Evolutionary conservation across 2,329 filamentous ascomycete species (phyloP).

Genomic region (Sporothrix brunneoviolacea): DNA sequence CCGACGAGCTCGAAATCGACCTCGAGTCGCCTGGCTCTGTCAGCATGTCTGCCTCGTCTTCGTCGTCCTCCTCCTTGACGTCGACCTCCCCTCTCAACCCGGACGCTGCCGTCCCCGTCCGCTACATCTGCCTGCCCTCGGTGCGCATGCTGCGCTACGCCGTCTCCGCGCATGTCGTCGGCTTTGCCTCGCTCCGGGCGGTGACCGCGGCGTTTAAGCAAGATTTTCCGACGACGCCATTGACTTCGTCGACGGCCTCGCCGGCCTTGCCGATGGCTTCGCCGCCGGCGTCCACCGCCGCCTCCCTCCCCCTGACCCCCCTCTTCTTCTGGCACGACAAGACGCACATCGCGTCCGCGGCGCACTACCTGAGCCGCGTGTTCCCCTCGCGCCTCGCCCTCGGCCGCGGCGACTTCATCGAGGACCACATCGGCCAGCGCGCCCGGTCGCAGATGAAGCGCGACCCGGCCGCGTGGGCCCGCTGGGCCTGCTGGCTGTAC

Average conservation of each 20-base stretch:
- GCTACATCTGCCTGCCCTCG: slow-evolving; percentile 48
- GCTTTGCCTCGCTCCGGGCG: slow-evolving; percentile 34
- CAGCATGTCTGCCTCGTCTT: not conserved
- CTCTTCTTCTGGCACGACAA: slow-evolving; percentile 56
- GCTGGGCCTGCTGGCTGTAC: slow-evolving; percentile 52
- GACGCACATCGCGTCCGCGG: slow-evolving; percentile 42
- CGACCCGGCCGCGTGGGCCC: slow-evolving; percentile 38
- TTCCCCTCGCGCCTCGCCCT: slow-evolving; percentile 46
- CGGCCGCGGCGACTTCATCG: slow-evolving; percentile 47
- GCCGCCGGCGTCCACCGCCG: slow-evolving; percentile 9
- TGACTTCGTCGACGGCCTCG: not conserved
- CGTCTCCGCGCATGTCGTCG: slow-evolving; percentile 37
- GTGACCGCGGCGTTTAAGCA: slow-evolving; percentile 37
- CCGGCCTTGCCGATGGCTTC: slow-evolving; percentile 2
- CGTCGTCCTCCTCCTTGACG: not conserved
- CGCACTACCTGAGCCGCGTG: slow-evolving; percentile 43
- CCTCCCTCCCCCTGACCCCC: slow-evolving; percentile 41
- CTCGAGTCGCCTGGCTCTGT: not conserved
- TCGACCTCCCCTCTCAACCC: not conserved
- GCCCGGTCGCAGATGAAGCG: slow-evolving; percentile 52
- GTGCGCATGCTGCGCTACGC: slow-evolving; percentile 47
- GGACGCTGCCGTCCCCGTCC: slow-evolving; percentile 32
- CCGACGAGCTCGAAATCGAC: too few species aligned
- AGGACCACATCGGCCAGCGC: slow-evolving; percentile 48
- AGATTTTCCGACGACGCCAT: slow-evolving; percentile 27